Evolutionary conservation across 345 rosid genomes (phyloP), one percentile per base, ranked within the genome.

Genomic region (Tarenaya hassleriana): DNA sequence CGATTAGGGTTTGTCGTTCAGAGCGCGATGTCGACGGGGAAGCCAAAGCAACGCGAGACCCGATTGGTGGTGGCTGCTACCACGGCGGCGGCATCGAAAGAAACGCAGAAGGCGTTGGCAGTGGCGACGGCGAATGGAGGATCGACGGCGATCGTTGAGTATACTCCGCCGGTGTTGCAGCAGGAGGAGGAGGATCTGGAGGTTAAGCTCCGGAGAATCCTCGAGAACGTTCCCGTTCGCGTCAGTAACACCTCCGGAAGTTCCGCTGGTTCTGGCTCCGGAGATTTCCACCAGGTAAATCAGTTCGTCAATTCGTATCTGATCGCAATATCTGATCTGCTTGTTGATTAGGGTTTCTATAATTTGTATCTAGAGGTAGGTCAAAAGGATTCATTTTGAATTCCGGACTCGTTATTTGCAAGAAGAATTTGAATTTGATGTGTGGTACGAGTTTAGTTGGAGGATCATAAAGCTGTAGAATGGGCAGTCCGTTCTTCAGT

Each of bases 201-300:
- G 72, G 7, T 92, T 12, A 92, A 88, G 78, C 99, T 88, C 55
- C 83, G 94, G 8, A 64, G 99, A 27, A 92, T 92, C 64, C 59
- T 92, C 16, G 97, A 88, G 52, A 92, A 92, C 59, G 98, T 92
- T 0, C 98, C 98, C 0, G 98, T 92, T 44, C 83, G 97, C 15
- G 97, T 92, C 59, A 85, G 82, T 34, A 92, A 88, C 50, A 83
- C 99, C 31, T 92, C 99, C 0, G 95, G 97, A 10, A 92, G 99
- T 70, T 92, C 97, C 7, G 99, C 97, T 4, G 95, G 99, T 69
- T 83, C 94, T 13, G 97, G 95, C 47, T 92, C 95, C 46, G 89
- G 94, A 8, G 99, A 88, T 66, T 92, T 92, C 45, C 99, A 92
- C 52, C 99, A 88, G 94, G 99, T 85, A 66, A 41, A 16, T 33